Percentiles rank a stretch among this genome's conserved stretches.
Conservation (phyloP, 2,329 filamentous ascomycete species). For the Pyrenochaeta sp. region DNA sequence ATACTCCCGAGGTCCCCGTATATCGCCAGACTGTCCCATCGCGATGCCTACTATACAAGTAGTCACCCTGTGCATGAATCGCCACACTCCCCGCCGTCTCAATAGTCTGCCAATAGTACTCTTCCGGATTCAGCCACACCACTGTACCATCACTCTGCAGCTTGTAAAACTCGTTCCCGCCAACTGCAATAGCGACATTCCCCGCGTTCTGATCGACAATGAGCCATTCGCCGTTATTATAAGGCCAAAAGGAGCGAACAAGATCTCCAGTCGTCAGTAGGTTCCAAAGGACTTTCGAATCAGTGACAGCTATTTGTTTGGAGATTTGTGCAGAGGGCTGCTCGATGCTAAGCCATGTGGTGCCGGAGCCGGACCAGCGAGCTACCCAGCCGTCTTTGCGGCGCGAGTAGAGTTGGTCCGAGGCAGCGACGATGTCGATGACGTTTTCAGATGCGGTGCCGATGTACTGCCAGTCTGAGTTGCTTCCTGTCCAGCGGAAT, state of each 20-base stretch:
- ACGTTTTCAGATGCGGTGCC: conserved; percentile 30
- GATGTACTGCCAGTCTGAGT: conserved; percentile 33
- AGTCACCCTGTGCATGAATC: conserved; percentile 28
- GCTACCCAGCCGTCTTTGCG: conserved; percentile 41
- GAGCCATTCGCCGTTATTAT: conserved; percentile 27
- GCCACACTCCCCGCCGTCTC: conserved; percentile 22
- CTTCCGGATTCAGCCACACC: conserved; percentile 35
- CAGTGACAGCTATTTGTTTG: conserved; percentile 35
- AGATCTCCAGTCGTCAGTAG: conserved; percentile 34
- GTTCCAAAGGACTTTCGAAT: conserved; percentile 37
- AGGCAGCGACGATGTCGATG: conserved; percentile 37
- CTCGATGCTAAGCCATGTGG: conserved; percentile 32
- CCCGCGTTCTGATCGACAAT: conserved; percentile 33
- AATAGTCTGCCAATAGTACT: conserved; percentile 33
- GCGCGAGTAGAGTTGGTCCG: conserved; percentile 37
- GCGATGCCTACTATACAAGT: conserved; percentile 32
- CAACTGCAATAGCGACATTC: conserved; percentile 35
- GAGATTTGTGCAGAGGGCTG: conserved; percentile 25
- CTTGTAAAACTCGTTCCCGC: conserved; percentile 42
- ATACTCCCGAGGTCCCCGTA: conserved; percentile 34
- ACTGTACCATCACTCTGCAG: conserved; percentile 32
- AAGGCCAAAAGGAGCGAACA: conserved; percentile 35
- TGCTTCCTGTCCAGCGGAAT: conserved; percentile 29
- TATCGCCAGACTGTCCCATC: conserved; percentile 41
- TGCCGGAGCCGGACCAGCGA: conserved; percentile 32